Base-by-base conservation (phyloP, 176 grass and related monocot species). In the Phyllostachys edulis region DNA sequence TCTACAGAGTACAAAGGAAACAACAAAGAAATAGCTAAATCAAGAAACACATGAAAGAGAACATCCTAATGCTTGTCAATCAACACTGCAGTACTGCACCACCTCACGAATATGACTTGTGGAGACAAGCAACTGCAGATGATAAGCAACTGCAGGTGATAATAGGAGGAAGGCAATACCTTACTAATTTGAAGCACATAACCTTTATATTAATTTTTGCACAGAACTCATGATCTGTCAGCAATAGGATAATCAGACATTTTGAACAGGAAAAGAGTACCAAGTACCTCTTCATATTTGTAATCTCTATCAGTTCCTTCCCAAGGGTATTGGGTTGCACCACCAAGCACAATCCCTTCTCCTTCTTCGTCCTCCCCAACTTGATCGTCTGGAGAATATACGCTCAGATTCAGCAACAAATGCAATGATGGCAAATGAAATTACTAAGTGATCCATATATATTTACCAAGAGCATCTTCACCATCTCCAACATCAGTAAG, bases 251-350 rank as follows among this genome's bases (percentile, higher is more conserved):
- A 61, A 62, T 21, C 1, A 82, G 6, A 66, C 61, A 75, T 54
- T 40, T 68, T 15, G 7, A 77, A 51, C 39, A 87, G 40, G 5
- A 23, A 87, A 67, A 14, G 15, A 49, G 37, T 26, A 68, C 38
- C 8, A 83, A 70, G 36, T 88, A 98, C 97, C 90, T 99, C 93
- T 15, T 99, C 97, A 80, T 99, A 96, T 41, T 90, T 92, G 63
- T 99, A 99, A 81, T 99, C 93, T 85, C 97, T 89, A 72, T 96
- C 93, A 84, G 90, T 92, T 84, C 97, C 93, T 75, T 96, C 97
- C 97, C 97, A 99, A 42, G 93, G 86, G 83, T 91, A 94, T 55
- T 14, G 55, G 46, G 86, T 63, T 39, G 40, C 62, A 77, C 66
- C 85, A 62, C 90, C 88, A 51, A 94, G 78, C 56, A 86, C 60